A percentile compares a stretch with the other conserved stretches of the same genome.
These are phyloP conservation scores for Geotrichum aggregatum DNA, from an alignment of 1,139 yeast genomes.

Conservation along the genomic window DNA sequence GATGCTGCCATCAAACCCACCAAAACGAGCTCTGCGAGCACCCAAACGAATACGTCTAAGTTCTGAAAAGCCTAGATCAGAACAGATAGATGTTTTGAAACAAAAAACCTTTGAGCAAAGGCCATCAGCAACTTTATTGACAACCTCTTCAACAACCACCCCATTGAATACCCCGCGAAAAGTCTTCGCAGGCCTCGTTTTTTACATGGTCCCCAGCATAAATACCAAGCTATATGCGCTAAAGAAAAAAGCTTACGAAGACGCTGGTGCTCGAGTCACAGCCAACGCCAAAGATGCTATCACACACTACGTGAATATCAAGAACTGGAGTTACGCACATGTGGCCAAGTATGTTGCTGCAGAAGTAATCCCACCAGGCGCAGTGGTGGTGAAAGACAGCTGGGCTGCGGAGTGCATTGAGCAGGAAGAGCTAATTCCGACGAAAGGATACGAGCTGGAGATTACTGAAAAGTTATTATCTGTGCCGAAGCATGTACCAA, in stretches of 20 bases:
- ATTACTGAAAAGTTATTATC: not conserved
- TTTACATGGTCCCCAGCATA: not conserved
- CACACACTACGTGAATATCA: not conserved
- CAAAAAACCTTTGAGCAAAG: no score
- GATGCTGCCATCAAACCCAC: no score
- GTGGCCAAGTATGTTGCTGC: not conserved
- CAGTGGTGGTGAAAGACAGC: constrained; percentile 31
- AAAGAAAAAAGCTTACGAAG: not conserved
- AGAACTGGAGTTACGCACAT: constrained; percentile 11
- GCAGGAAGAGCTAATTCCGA: constrained; percentile 27
- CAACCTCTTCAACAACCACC: no score
- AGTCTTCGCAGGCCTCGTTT: not conserved
- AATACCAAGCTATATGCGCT: not conserved
- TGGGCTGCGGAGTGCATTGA: constrained; percentile 44
- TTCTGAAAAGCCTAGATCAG: no score
- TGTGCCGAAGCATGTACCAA: not conserved
- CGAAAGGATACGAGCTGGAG: not conserved
- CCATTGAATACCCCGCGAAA: no score
- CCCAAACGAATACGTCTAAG: no score
- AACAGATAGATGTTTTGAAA: no score
- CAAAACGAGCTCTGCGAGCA: no score
- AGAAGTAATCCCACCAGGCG: constrained; percentile 10
- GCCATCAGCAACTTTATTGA: no score
- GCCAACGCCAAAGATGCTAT: not conserved
- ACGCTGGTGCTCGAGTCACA: constrained; percentile 1